Base-by-base conservation (phyloP, 1,284 basidiomycete genomes). In the Rhodotorula sp. region DNA sequence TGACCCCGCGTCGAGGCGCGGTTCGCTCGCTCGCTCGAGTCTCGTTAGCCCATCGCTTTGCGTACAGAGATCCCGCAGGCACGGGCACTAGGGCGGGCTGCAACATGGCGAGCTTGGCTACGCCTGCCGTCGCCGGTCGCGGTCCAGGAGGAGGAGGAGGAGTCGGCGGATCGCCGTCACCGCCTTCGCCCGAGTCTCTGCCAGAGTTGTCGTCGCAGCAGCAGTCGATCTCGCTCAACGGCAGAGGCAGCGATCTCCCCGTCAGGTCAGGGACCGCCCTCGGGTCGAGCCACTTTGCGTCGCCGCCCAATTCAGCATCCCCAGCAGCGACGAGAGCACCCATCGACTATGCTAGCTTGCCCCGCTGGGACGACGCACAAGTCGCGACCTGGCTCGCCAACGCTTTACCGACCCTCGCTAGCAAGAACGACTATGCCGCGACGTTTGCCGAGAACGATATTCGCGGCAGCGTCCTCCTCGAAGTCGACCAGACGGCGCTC, bases 391-490 rank as follows among this genome's bases (percentile, higher is more conserved):
- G 78, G 79, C 73, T 80, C 38, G 34, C 52, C 4, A 66, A 77
- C 14, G 55, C 66, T 23, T 60, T 71, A 21, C 66, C 70, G 26
- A 45, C 60, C 49, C 56, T 68, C 60, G 19, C 54, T 15, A 54
- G 45, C 62, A 81, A 70, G 89, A 5, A 38, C 38, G 88, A 78
- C 93, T 92, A 92, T 78, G 86, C 88, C 2, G 80, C 84, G 6
- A 84, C 86, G 0, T 97, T 97, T 83, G 86, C 85, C 62, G 84
- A 85, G 7, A 91, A 94, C 82, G 93, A 97, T 79, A 94, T 97
- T 75, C 84, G 91, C 58, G 93, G 94, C 15, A 89, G 91, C 79
- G 88, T 97, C 50, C 81, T 97, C 12, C 85, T 97, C 63, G 94
- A 97, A 77, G 83, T 97, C 52, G 93, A 97, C 78, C 90, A 93